Evolutionary conservation across 148 eudicot genomes (phyloP).

Genomic region (Drosera capensis): DNA sequence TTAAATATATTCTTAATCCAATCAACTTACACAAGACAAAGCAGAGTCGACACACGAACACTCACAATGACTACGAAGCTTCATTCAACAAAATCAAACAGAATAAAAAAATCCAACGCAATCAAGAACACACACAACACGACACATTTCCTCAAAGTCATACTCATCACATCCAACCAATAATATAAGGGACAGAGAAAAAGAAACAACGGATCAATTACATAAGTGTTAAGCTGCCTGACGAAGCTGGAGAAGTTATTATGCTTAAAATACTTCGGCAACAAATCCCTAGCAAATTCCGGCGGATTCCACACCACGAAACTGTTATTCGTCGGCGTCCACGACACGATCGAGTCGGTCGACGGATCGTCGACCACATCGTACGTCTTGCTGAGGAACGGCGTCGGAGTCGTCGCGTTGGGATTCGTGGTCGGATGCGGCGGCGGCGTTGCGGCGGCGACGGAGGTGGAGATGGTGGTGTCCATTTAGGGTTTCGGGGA

Average conservation of each 20-base stretch:
- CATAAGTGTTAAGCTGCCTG: slow-evolving; percentile 78
- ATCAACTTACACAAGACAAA: no score
- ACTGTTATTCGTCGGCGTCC: slow-evolving; percentile 67
- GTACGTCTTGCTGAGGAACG: slow-evolving; percentile 57
- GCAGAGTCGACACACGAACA: no score
- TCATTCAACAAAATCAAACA: no score
- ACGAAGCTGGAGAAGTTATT: slow-evolving; percentile 89
- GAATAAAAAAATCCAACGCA: neutral
- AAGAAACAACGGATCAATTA: slow-evolving; percentile 10
- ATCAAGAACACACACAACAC: neutral
- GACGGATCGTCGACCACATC: slow-evolving; percentile 68
- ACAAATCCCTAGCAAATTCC: slow-evolving; percentile 52
- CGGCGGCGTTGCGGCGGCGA: slow-evolving; percentile 1
- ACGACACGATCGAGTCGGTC: slow-evolving; percentile 56
- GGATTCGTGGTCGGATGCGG: slow-evolving; percentile 27
- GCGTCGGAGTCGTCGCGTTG: slow-evolving; percentile 41
- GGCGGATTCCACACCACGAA: slow-evolving; percentile 87
- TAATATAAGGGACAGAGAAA: neutral
- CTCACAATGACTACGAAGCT: no score
- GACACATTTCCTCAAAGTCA: neutral
- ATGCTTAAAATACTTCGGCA: slow-evolving; percentile 85
- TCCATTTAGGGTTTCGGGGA: no score
- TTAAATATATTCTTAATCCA: no score
- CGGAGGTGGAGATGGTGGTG: neutral
- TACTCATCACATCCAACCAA: neutral